A percentile compares a stretch with the other conserved stretches of the same genome.
Conservation (phyloP, 2,329 filamentous ascomycete genomes). For the Sphaceloma murrayae region DNA sequence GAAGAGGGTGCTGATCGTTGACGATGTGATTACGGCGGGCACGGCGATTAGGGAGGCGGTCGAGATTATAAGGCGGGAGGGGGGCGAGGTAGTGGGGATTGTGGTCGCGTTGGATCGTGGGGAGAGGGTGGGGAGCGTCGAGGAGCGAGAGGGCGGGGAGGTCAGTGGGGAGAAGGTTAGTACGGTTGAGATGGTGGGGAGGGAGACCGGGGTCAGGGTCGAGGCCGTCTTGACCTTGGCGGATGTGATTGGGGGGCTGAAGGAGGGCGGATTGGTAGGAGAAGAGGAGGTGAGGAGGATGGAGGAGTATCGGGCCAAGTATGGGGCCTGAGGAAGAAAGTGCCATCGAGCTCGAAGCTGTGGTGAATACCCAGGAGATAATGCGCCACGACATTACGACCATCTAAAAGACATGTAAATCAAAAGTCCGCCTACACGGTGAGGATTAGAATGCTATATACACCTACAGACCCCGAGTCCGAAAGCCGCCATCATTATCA, state of each 20-base stretch:
- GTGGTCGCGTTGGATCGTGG: conserved; percentile 80
- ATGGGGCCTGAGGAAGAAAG: conserved; percentile 26
- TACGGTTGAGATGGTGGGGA: conserved; percentile 75
- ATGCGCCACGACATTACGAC: conserved; percentile 2
- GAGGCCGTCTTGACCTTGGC: conserved; percentile 73
- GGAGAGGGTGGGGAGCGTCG: conserved; percentile 61
- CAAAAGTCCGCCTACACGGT: too few relatives aligned
- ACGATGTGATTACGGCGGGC: conserved; percentile 93
- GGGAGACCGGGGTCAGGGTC: conserved; percentile 75
- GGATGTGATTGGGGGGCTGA: conserved; percentile 53
- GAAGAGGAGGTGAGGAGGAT: conserved; percentile 46
- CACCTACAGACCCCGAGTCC: too few relatives aligned
- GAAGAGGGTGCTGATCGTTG: conserved; percentile 79
- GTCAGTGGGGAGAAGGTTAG: conserved; percentile 48
- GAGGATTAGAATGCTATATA: neutral
- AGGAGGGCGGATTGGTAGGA: conserved; percentile 31
- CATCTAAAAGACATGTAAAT: too few relatives aligned
- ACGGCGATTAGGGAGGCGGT: conserved; percentile 91
- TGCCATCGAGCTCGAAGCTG: neutral
- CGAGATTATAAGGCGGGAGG: conserved; percentile 75
- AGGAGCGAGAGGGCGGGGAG: conserved; percentile 31
- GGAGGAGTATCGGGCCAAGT: conserved; percentile 57
- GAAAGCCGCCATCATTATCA: too few relatives aligned
- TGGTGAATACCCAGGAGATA: neutral
- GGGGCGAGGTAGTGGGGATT: conserved; percentile 76